A percentile compares a stretch with the other conserved stretches of the same genome.
Evolutionary conservation across 768 basidiomycete species (phyloP).

Genomic region (Russula virescens): DNA sequence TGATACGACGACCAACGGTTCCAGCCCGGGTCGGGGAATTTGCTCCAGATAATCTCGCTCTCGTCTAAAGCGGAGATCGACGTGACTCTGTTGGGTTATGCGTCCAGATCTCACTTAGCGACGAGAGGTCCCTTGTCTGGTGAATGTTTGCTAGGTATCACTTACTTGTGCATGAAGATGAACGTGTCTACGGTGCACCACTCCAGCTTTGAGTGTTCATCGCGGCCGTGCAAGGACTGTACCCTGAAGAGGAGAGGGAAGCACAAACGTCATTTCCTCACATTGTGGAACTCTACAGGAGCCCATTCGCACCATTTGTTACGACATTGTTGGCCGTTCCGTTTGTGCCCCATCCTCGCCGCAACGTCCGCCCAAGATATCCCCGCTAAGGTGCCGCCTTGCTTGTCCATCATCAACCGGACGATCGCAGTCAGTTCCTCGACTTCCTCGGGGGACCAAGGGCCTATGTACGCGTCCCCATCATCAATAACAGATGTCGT

Average conservation of each 20-base stretch:
- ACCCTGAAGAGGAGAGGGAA: neutral
- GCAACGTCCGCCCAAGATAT: conserved; percentile 10
- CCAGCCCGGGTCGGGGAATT: conserved; percentile 14
- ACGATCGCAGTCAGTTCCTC: conserved; percentile 8
- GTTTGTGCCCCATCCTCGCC: conserved; percentile 7
- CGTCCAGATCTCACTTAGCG: too few species aligned
- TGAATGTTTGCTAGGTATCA: neutral
- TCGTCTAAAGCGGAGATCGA: conserved; percentile 8
- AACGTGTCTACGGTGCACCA: neutral
- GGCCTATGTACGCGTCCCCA: neutral
- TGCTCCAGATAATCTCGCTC: conserved; percentile 15
- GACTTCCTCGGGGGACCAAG: conserved; percentile 3
- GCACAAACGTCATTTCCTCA: neutral
- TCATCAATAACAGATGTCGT: neutral
- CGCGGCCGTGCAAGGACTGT: conserved; percentile 14
- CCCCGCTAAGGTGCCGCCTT: neutral
- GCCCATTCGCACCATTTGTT: conserved; percentile 6
- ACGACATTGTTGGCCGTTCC: conserved; percentile 9
- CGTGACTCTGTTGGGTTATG: neutral
- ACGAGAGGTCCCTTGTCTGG: too few species aligned
- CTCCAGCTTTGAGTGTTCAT: neutral
- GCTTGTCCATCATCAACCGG: neutral
- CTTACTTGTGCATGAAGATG: conserved; percentile 17
- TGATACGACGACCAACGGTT: conserved; percentile 10
- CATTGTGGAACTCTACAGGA: too few species aligned